Evolutionary conservation across 2,329 filamentous ascomycete genomes (phyloP).

Genomic region (Colletotrichum caudatum): DNA sequence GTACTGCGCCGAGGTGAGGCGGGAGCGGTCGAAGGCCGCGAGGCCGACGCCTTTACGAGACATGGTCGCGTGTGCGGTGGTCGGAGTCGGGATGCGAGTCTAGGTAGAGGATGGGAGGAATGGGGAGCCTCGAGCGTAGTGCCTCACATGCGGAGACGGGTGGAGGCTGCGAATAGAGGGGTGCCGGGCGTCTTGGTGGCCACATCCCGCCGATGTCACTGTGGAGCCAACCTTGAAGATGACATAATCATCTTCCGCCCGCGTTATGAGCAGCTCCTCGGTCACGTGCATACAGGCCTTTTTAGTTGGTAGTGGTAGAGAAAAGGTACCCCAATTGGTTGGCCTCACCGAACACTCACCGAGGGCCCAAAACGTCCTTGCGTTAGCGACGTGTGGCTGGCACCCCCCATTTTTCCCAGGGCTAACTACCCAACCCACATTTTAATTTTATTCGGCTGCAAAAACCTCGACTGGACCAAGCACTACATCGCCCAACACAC

Average conservation of each 20-base stretch:
- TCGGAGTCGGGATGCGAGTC: neutral
- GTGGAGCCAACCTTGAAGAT: slow-evolving; percentile 6
- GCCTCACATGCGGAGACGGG: slow-evolving; percentile 5
- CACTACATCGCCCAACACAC: slow-evolving; percentile 20
- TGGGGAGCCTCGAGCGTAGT: neutral
- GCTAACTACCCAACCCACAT: too few species aligned
- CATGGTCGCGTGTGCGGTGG: slow-evolving; percentile 56
- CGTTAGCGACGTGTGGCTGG: too few species aligned
- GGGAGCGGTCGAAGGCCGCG: slow-evolving; percentile 87
- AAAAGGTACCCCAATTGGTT: too few species aligned
- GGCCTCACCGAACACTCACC: too few species aligned
- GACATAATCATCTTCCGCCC: slow-evolving; percentile 22
- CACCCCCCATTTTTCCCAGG: too few species aligned
- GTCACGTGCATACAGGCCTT: slow-evolving; percentile 29
- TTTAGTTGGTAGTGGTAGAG: too few species aligned
- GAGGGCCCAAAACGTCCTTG: too few species aligned
- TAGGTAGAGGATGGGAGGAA: neutral
- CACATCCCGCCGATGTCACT: slow-evolving; percentile 21
- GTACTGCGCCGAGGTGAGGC: slow-evolving; percentile 88
- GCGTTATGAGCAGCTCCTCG: too few species aligned
- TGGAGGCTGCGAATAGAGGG: slow-evolving; percentile 17
- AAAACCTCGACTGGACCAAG: too few species aligned
- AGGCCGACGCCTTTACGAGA: slow-evolving; percentile 89
- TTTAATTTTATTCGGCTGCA: too few species aligned
- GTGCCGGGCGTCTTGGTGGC: slow-evolving; percentile 8